phyloP scores from a whole-genome alignment of 208 protist genomes.

The Crithidia acanthocephali region DNA sequence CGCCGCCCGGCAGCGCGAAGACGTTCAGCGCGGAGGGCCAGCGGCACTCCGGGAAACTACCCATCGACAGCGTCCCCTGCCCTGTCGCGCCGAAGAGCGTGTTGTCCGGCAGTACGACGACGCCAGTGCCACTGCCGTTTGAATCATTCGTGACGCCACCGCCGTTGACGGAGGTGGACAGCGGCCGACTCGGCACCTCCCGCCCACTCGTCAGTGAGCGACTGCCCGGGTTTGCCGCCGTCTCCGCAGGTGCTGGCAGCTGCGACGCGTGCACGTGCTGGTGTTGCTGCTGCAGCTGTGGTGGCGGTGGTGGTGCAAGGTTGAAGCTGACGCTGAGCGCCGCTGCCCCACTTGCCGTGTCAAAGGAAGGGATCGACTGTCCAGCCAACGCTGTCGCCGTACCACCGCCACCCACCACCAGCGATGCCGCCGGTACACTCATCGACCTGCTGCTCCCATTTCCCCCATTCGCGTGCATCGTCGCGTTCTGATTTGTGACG shows the following conservation, averaged over 20 bases:
- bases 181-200: background rate
- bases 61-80: background rate
- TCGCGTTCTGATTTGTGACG: slow-evolving; percentile 4
- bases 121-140: background rate
- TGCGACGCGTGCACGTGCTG: background rate
- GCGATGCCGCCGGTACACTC: background rate
- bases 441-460: background rate
- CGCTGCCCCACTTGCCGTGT: slow-evolving; percentile 2
- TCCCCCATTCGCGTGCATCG: background rate
- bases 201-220: background rate
- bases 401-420: background rate
- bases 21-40: slow-evolving; percentile 9
- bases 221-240: background rate
- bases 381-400: background rate
- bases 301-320: background rate
- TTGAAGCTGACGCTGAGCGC: slow-evolving; percentile 15
- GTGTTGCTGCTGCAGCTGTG: background rate
- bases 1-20: background rate
- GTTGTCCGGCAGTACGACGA: background rate
- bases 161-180: background rate
- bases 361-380: slow-evolving; percentile 5
- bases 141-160: background rate
- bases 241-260: background rate
- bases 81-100: background rate
- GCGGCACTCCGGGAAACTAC: slow-evolving; percentile 6